A percentile compares a stretch with the other conserved stretches of the same genome.
phyloP scores from a whole-genome alignment of 1,139 yeast species.

The Kodamaea suecica region DNA sequence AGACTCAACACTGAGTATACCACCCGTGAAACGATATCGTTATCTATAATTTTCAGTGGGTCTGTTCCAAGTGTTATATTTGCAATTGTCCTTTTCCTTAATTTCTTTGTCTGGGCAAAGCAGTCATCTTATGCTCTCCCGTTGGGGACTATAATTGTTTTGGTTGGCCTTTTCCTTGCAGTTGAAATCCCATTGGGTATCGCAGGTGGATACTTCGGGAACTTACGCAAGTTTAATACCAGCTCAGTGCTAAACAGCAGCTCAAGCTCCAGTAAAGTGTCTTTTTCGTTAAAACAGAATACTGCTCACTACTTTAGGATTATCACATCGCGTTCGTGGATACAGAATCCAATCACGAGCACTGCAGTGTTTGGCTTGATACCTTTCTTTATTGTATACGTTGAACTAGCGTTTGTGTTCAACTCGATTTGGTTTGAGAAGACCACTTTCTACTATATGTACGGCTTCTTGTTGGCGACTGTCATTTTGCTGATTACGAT shows the following conservation, averaged over 20 bases:
- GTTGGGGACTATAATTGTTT: conserved; percentile 18
- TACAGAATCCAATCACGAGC: conserved; percentile 24
- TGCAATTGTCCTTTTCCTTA: conserved; percentile 52
- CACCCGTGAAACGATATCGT: conserved; percentile 14
- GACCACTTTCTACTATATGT: conserved; percentile 74
- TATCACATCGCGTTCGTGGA: conserved; percentile 13
- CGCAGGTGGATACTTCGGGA: conserved; percentile 66
- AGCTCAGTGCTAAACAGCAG: conserved; percentile 16
- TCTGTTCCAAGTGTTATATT: conserved; percentile 58
- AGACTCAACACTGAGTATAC: conserved; percentile 27
- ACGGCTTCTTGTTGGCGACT: conserved; percentile 70
- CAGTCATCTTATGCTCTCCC: conserved; percentile 78
- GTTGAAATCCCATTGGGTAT: conserved; percentile 73
- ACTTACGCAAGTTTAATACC: conserved; percentile 28
- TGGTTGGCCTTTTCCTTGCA: conserved; percentile 42
- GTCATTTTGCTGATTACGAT: conserved; percentile 57
- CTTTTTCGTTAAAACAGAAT: conserved; percentile 6
- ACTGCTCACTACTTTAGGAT: conserved; percentile 6
- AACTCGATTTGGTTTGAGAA: conserved; percentile 79
- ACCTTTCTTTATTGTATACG: conserved; percentile 80
- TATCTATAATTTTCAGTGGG: conserved; percentile 58
- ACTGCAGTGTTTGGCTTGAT: conserved; percentile 55
- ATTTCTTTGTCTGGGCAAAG: conserved; percentile 71
- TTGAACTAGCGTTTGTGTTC: conserved; percentile 71
- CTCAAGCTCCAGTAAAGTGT: conserved; percentile 2